Percentiles rank a stretch among this genome's conserved stretches.
Evolutionary conservation across 176 grass and related monocot species (phyloP).

Genomic region (Oryza rufipogon): DNA sequence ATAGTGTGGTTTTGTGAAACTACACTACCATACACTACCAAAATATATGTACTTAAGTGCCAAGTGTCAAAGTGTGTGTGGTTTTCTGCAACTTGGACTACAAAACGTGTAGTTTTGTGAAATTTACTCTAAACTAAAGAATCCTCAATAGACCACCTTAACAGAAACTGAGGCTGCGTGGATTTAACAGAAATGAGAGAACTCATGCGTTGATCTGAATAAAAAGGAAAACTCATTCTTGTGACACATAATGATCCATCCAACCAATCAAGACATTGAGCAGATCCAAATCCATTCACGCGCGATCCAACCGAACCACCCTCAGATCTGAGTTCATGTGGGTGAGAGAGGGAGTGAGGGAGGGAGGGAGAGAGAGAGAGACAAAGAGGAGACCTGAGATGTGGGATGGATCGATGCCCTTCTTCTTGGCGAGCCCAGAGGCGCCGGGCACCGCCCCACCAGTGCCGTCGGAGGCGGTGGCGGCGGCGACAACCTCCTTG

Average conservation of each 20-base stretch:
- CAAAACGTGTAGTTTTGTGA: too few species aligned
- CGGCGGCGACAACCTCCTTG: constrained; percentile 65
- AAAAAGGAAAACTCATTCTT: background rate
- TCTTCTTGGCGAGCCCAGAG: constrained; percentile 61
- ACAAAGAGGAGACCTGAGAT: constrained; percentile 58
- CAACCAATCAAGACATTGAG: background rate
- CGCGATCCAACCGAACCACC: background rate
- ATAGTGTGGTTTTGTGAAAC: too few species aligned
- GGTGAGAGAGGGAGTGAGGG: background rate
- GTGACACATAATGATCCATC: constrained; percentile 9
- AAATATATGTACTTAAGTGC: too few species aligned
- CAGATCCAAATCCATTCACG: constrained; percentile 14
- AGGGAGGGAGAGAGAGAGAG: too few species aligned
- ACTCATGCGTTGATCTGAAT: background rate
- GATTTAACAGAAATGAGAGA: background rate
- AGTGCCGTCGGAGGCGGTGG: constrained; percentile 26
- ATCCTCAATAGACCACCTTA: too few species aligned
- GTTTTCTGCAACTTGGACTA: too few species aligned
- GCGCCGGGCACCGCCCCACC: constrained; percentile 25
- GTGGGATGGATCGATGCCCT: constrained; percentile 75
- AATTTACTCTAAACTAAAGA: too few species aligned
- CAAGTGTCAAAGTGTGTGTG: too few species aligned
- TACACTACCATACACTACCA: too few species aligned
- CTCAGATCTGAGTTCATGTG: constrained; percentile 20
- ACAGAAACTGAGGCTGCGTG: too few species aligned